phyloP scores from a whole-genome alignment of 306 rosid species.

The Glycine latifolia region DNA sequence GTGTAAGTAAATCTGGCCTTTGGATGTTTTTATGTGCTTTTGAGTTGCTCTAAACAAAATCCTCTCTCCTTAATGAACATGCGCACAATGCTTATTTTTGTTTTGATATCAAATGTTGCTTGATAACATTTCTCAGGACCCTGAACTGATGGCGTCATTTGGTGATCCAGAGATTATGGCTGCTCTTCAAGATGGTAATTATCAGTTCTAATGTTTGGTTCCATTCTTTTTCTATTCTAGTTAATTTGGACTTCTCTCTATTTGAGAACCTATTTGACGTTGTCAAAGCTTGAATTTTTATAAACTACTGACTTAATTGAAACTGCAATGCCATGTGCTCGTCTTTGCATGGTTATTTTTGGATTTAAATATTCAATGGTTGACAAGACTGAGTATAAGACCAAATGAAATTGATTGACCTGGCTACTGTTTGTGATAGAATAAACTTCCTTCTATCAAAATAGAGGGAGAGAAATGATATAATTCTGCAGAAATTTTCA shows the following conservation, averaged over 20 bases:
- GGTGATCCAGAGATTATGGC: constrained; percentile 93
- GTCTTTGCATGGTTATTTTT: background rate
- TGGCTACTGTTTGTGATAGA: too few species aligned
- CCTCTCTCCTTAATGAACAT: background rate
- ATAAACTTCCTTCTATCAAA: too few species aligned
- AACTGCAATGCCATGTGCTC: background rate
- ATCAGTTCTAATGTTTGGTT: constrained; percentile 17
- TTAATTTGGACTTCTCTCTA: background rate
- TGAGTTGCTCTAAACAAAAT: background rate
- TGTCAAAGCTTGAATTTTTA: constrained; percentile 1
- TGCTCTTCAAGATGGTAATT: constrained; percentile 92
- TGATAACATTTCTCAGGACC: constrained; percentile 62
- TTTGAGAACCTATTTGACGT: background rate
- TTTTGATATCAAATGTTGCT: constrained; percentile 18
- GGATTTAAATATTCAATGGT: background rate
- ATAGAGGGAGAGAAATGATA: too few species aligned
- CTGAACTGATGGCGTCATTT: constrained; percentile 85
- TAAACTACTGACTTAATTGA: background rate
- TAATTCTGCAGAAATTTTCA: too few species aligned
- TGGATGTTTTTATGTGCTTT: background rate
- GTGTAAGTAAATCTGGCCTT: constrained; percentile 57
- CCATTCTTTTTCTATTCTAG: background rate
- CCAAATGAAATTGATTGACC: background rate
- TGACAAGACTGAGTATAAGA: background rate
- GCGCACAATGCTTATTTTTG: background rate